phyloP scores from a whole-genome alignment of 106 monocot species.

The Dendrobium officinale region DNA sequence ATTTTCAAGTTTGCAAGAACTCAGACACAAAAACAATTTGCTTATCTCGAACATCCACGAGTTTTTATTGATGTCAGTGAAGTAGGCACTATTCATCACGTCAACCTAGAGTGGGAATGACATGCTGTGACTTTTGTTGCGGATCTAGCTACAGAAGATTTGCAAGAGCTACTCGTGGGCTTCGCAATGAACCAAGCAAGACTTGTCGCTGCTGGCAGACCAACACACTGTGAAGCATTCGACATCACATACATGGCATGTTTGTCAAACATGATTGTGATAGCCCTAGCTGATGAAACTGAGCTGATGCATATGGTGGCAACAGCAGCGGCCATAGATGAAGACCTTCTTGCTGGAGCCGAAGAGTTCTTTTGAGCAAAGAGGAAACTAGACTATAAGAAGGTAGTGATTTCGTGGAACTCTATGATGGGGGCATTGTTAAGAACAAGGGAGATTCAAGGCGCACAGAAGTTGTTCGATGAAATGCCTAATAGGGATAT shows the following conservation, averaged over 20 bases:
- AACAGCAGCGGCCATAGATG: constrained; percentile 75
- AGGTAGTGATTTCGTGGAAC: constrained; percentile 15
- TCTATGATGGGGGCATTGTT: constrained; percentile 11
- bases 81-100: no score
- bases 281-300: constrained; percentile 85
- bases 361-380: no score
- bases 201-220: constrained; percentile 82
- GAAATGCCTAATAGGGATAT: constrained; percentile 21
- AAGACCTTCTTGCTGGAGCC: constrained; percentile 45
- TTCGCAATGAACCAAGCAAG: constrained; percentile 81
- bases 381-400: neutral
- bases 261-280: constrained; percentile 90
- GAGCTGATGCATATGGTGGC: constrained; percentile 92
- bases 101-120: no score
- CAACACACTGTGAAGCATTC: constrained; percentile 84
- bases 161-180: constrained; percentile 68
- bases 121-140: constrained; percentile 92
- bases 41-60: no score
- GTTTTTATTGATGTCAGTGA: no score
- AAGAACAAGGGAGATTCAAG: neutral
- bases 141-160: constrained; percentile 71
- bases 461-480: constrained; percentile 23
- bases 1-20: no score
- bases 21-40: no score
- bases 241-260: constrained; percentile 86